Evolutionary conservation across 2,329 filamentous ascomycete species (phyloP).

Genomic region (Nemania serpens): DNA sequence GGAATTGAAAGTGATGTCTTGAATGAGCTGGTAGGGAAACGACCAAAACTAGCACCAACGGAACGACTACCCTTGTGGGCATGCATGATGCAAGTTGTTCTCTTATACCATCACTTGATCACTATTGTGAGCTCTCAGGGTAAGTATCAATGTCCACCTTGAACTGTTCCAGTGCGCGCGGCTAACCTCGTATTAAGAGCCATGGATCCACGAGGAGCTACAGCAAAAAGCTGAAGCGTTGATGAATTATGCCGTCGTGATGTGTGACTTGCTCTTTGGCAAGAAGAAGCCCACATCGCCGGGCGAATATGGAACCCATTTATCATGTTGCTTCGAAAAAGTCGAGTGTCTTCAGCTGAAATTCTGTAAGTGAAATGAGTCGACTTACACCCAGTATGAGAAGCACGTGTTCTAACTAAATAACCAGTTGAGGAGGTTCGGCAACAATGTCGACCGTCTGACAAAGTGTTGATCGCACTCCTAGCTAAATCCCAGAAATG

Average conservation of each 20-base stretch:
- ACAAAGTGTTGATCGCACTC: slow-evolving; percentile 33
- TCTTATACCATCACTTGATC: slow-evolving; percentile 53
- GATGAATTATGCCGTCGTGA: slow-evolving; percentile 39
- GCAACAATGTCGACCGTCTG: slow-evolving; percentile 26
- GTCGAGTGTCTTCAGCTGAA: slow-evolving; percentile 31
- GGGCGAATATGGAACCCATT: slow-evolving; percentile 23
- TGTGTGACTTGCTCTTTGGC: slow-evolving; percentile 39
- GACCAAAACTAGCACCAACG: slow-evolving; percentile 19
- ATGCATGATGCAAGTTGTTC: slow-evolving; percentile 55
- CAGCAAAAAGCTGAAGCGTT: slow-evolving; percentile 25
- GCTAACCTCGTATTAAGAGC: slow-evolving; percentile 29
- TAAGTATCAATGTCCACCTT: slow-evolving; percentile 15
- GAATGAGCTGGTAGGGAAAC: slow-evolving; percentile 26
- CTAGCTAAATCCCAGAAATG: slow-evolving; percentile 33
- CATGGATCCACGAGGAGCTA: slow-evolving; percentile 19
- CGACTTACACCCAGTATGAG: background rate
- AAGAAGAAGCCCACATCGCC: slow-evolving; percentile 35
- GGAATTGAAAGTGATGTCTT: slow-evolving; percentile 37
- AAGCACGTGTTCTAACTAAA: slow-evolving; percentile 6
- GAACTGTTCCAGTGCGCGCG: background rate
- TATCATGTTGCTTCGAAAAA: slow-evolving; percentile 31
- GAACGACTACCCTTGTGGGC: slow-evolving; percentile 52
- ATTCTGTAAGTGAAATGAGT: slow-evolving; percentile 33
- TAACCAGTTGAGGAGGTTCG: slow-evolving; percentile 29
- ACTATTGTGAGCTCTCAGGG: slow-evolving; percentile 30